Conservation (phyloP, 2,329 filamentous ascomycete genomes). For the Cercospora sesami region DNA sequence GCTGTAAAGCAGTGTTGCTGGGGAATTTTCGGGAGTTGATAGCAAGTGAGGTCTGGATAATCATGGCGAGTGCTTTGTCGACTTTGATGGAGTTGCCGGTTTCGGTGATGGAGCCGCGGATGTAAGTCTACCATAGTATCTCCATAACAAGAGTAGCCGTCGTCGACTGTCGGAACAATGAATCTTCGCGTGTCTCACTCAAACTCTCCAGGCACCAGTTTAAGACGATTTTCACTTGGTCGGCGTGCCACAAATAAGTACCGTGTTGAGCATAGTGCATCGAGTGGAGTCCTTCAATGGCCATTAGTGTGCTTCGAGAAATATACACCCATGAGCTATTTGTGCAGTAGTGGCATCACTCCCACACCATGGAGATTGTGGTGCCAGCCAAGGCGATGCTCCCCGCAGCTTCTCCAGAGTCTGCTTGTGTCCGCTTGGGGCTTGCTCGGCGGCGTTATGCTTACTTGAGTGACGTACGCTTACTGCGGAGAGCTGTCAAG, state of each 20-base stretch:
- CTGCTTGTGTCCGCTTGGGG: neutral
- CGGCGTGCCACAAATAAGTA: neutral
- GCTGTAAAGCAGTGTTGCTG: neutral
- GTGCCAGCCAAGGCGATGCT: neutral
- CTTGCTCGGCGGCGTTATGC: neutral
- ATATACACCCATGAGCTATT: neutral
- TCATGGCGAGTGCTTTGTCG: neutral
- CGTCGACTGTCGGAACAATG: neutral
- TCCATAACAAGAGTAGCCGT: neutral
- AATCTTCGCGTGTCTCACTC: neutral
- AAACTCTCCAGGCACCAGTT: neutral
- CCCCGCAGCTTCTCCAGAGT: neutral
- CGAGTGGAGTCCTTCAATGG: neutral
- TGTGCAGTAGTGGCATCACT: neutral
- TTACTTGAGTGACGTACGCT: slow-evolving; percentile 1
- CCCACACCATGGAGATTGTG: neutral
- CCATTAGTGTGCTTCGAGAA: neutral
- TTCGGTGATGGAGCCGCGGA: neutral
- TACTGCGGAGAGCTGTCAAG: neutral
- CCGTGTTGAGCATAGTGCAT: neutral
- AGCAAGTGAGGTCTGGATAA: neutral
- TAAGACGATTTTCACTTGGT: neutral
- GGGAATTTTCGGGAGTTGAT: neutral
- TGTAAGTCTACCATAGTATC: neutral
- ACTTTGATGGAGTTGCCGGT: neutral